These are phyloP conservation scores for Mycena pura DNA, from an alignment of 768 basidiomycete genomes.

Conservation along the genomic window DNA sequence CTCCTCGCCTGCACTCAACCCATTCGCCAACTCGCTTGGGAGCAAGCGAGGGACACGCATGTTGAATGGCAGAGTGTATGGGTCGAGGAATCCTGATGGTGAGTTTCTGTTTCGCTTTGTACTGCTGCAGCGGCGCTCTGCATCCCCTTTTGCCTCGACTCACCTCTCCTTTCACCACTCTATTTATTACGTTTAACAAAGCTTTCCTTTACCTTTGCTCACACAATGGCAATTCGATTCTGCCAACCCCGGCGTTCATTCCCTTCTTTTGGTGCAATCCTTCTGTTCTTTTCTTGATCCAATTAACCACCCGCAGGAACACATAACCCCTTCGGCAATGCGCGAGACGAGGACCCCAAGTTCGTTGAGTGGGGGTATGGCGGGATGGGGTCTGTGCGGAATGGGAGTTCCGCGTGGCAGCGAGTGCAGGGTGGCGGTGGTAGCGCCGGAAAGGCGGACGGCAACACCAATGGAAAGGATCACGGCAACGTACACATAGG, in stretches of 20 bases:
- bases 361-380: conserved; percentile 95
- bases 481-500: conserved; percentile 30
- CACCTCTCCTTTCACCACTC: too few species aligned
- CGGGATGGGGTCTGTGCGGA: conserved; percentile 74
- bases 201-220: too few species aligned
- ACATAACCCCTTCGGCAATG: conserved; percentile 70
- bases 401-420: conserved; percentile 46
- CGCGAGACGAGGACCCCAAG: conserved; percentile 72
- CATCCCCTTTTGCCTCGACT: background rate
- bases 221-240: too few species aligned
- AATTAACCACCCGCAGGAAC: conserved; percentile 3
- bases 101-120: conserved; percentile 9
- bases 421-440: conserved; percentile 39
- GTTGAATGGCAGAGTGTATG: conserved; percentile 90
- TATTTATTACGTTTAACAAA: too few species aligned
- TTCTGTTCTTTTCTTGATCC: too few species aligned
- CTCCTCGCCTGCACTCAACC: conserved; percentile 13
- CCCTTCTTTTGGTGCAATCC: too few species aligned
- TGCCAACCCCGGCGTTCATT: too few species aligned
- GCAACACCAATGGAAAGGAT: conserved; percentile 24
- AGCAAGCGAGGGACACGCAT: conserved; percentile 58
- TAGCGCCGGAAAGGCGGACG: too few species aligned
- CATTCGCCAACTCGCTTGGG: conserved; percentile 14
- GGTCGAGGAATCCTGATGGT: conserved; percentile 44
- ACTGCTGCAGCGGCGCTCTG: background rate